Evolutionary conservation across 345 rosid genomes (phyloP).

Genomic region (Noccaea caerulescens): DNA sequence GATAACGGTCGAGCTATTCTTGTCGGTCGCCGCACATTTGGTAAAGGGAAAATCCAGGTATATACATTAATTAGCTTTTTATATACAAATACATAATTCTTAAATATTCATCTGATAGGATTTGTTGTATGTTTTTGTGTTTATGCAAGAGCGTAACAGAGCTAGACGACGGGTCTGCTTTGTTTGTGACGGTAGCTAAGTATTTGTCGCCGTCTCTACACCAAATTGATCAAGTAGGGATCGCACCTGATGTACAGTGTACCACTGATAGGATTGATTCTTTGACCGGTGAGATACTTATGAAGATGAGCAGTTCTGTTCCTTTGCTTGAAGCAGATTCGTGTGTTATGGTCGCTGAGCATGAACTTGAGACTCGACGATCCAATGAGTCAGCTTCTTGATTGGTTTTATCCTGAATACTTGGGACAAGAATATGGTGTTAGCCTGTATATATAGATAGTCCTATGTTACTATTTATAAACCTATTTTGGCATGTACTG

Average conservation of each 20-base stretch:
- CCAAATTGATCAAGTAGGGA: conserved; percentile 87
- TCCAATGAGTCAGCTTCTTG: conserved; percentile 73
- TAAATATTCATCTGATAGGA: conserved; percentile 1
- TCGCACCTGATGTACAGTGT: conserved; percentile 83
- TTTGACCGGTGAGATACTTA: conserved; percentile 50
- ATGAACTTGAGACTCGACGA: conserved; percentile 67
- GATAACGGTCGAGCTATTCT: conserved; percentile 95
- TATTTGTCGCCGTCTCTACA: conserved; percentile 86
- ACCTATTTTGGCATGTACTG: not conserved
- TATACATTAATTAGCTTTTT: not conserved
- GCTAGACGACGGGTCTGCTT: conserved; percentile 88
- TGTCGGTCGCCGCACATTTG: conserved; percentile 83
- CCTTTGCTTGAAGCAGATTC: conserved; percentile 85
- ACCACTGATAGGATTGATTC: conserved; percentile 68
- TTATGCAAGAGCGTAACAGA: conserved; percentile 76
- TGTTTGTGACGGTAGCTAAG: conserved; percentile 89
- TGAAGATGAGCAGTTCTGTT: conserved; percentile 50
- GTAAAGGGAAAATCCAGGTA: conserved; percentile 96
- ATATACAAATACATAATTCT: not conserved
- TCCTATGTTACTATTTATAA: conserved; percentile 1
- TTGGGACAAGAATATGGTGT: not conserved
- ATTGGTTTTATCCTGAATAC: not conserved
- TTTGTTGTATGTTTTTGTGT: conserved; percentile 31
- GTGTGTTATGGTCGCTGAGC: conserved; percentile 90
- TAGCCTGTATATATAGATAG: conserved; percentile 21